phyloP scores from a whole-genome alignment of 208 protist species.

The Trypanosoma theileri region DNA sequence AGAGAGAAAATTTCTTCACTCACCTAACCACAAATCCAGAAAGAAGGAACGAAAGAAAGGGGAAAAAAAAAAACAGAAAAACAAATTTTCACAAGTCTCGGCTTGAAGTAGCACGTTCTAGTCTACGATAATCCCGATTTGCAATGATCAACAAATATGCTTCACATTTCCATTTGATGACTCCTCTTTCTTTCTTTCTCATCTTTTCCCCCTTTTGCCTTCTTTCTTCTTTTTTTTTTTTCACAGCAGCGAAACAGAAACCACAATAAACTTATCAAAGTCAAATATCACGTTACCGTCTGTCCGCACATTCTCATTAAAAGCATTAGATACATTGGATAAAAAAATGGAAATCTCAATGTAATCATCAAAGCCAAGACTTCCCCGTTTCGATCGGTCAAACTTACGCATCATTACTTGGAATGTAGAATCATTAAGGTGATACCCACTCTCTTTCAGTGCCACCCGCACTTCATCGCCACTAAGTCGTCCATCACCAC shows the following conservation, averaged over 20 bases:
- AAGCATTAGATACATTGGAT: slow-evolving; percentile 66
- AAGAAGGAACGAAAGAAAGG: too few relatives aligned
- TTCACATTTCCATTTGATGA: too few relatives aligned
- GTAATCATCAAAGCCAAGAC: slow-evolving; percentile 87
- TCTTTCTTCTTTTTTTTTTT: slow-evolving; percentile 8
- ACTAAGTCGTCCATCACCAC: slow-evolving; percentile 56
- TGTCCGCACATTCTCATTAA: slow-evolving; percentile 72
- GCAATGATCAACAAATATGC: too few relatives aligned
- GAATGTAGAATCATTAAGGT: slow-evolving; percentile 69
- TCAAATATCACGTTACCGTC: slow-evolving; percentile 70
- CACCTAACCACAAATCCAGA: too few relatives aligned
- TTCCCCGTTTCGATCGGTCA: slow-evolving; percentile 68
- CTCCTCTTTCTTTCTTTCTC: neutral
- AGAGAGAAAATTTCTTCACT: too few relatives aligned
- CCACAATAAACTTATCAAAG: slow-evolving; percentile 70
- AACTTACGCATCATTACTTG: slow-evolving; percentile 86
- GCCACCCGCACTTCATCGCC: slow-evolving; percentile 72
- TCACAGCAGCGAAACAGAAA: slow-evolving; percentile 59
- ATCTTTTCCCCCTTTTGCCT: neutral
- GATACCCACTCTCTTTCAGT: slow-evolving; percentile 47
- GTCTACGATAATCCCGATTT: too few relatives aligned
- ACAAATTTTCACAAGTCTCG: too few relatives aligned
- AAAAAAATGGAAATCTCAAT: slow-evolving; percentile 89
- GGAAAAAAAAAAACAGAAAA: too few relatives aligned
- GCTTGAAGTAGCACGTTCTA: too few relatives aligned